Conservation (phyloP, 345 rosid genomes). For the Hibiscus tridactylites region DNA sequence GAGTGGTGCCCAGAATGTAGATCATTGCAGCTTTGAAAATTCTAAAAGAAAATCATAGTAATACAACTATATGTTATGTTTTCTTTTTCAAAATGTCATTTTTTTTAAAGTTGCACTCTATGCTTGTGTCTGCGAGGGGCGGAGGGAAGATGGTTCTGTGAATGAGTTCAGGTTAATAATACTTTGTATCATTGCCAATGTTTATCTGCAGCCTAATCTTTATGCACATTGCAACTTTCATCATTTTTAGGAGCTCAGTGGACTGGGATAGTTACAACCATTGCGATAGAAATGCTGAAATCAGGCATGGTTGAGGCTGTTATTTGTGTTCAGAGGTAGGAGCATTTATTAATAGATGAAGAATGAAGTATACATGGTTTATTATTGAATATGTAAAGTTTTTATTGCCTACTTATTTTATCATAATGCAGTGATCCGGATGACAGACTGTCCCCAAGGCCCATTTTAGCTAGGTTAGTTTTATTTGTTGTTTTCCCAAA, state of each 20-base stretch:
- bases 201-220: constrained; percentile 5
- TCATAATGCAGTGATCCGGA: constrained; percentile 63
- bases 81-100: background rate
- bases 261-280: constrained; percentile 95
- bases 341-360: background rate
- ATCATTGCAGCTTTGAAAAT: background rate
- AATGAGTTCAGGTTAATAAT: background rate
- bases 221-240: constrained; percentile 10
- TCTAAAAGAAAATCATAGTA: background rate
- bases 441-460: constrained; percentile 84
- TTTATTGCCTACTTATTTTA: too few relatives aligned
- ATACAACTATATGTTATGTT: background rate
- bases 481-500: constrained; percentile 4
- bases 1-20: background rate
- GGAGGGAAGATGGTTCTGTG: background rate
- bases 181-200: background rate
- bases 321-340: constrained; percentile 89
- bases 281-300: constrained; percentile 90
- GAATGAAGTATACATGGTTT: background rate
- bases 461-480: constrained; percentile 77
- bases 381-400: background rate
- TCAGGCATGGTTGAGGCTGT: constrained; percentile 88
- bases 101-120: background rate
- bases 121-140: background rate
- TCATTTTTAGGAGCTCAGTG: constrained; percentile 77